phyloP scores from a whole-genome alignment of 139 green algal genomes.

The Chlorella sorokiniana region DNA sequence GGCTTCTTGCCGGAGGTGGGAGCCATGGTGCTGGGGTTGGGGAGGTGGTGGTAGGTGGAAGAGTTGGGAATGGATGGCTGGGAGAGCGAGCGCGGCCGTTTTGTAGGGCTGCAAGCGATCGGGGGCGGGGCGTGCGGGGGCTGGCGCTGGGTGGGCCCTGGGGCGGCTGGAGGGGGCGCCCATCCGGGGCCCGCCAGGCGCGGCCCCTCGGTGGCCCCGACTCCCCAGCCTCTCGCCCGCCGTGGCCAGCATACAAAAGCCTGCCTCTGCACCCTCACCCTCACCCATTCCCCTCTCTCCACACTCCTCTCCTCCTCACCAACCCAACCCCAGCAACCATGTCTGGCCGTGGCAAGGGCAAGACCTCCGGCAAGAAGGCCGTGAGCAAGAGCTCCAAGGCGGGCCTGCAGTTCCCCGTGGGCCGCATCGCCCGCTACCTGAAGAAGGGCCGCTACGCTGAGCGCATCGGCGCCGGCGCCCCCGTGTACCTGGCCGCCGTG shows the following conservation, averaged over 20 bases:
- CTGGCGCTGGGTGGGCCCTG: no score
- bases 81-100: neutral
- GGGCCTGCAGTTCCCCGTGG: slow-evolving; percentile 89
- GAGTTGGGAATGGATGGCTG: neutral
- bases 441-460: slow-evolving; percentile 87
- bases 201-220: no score
- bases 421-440: slow-evolving; percentile 83
- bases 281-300: neutral
- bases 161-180: no score
- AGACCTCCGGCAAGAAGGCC: slow-evolving; percentile 77
- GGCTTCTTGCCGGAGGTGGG: slow-evolving; percentile 18
- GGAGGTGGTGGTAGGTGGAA: neutral
- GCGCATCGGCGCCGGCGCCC: slow-evolving; percentile 47
- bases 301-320: neutral
- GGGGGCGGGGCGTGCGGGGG: no score
- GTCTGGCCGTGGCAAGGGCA: slow-evolving; percentile 73
- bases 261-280: neutral
- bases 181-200: neutral
- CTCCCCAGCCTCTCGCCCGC: neutral
- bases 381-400: slow-evolving; percentile 85
- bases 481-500: slow-evolving; percentile 76
- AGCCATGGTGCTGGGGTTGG: slow-evolving; percentile 11
- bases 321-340: slow-evolving; percentile 14
- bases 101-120: neutral
- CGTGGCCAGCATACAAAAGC: neutral